phyloP scores from a whole-genome alignment of 2,329 filamentous ascomycete species.

The Xylariaceae sp. region DNA sequence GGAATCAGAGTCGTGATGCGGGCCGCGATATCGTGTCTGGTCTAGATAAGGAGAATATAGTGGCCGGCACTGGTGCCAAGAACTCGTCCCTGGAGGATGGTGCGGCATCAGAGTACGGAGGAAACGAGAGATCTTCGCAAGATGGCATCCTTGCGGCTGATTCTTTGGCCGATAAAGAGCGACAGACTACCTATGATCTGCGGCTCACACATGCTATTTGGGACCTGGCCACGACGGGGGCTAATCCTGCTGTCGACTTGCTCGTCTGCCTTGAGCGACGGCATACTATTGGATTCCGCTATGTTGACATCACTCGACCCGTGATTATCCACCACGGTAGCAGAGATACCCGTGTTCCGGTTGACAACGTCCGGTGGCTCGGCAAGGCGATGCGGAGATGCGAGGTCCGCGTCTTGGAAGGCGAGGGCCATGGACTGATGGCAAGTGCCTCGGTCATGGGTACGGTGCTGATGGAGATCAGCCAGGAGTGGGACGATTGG shows the following conservation, averaged over 20 bases:
- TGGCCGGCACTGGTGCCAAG: constrained; percentile 27
- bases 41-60: constrained; percentile 48
- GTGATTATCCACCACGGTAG: constrained; percentile 93
- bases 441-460: constrained; percentile 91
- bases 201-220: constrained; percentile 90
- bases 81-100: constrained; percentile 39
- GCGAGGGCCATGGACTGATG: constrained; percentile 94
- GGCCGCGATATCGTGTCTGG: constrained; percentile 35
- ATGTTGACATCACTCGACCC: constrained; percentile 87
- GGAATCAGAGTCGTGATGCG: constrained; percentile 31
- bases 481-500: constrained; percentile 90
- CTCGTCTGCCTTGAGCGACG: constrained; percentile 87
- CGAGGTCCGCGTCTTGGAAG: constrained; percentile 83
- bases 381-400: constrained; percentile 90
- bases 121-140: constrained; percentile 27
- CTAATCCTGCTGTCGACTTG: constrained; percentile 90
- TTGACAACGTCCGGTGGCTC: constrained; percentile 93
- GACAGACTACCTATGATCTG: constrained; percentile 71
- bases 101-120: constrained; percentile 43
- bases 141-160: constrained; percentile 45
- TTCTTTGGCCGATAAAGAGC: constrained; percentile 62
- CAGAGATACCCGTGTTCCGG: constrained; percentile 83
- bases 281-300: constrained; percentile 90
- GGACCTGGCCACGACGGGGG: constrained; percentile 83
- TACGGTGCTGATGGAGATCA: constrained; percentile 88